Conservation (phyloP, 768 basidiomycete genomes). For the Exsudoporus frostii region DNA sequence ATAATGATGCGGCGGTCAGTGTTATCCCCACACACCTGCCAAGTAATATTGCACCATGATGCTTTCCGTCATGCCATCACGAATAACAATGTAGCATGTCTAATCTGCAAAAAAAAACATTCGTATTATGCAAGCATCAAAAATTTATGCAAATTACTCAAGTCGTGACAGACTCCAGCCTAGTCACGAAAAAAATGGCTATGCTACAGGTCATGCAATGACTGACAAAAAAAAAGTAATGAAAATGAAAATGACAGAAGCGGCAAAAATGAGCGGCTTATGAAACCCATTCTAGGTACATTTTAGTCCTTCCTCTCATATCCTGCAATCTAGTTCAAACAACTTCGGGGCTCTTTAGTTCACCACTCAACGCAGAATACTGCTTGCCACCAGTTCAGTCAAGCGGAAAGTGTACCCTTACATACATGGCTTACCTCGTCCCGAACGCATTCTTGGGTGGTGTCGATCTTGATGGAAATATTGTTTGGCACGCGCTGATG, state of each 20-base stretch:
- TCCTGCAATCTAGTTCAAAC: conserved; percentile 6
- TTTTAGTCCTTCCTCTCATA: not conserved
- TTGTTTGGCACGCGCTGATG: conserved; percentile 38
- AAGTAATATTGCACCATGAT: no score
- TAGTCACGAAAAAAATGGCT: conserved; percentile 7
- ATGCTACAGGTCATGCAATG: conserved; percentile 15
- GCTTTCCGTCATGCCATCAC: no score
- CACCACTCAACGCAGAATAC: conserved; percentile 19
- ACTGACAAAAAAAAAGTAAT: conserved; percentile 2
- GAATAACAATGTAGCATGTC: no score
- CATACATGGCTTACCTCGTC: conserved; percentile 33
- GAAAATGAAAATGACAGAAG: not conserved
- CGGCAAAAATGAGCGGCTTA: conserved; percentile 3
- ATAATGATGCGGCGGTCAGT: no score
- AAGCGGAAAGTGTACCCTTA: not conserved
- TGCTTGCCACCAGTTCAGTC: conserved; percentile 7
- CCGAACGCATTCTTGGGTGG: conserved; percentile 51
- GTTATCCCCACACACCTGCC: no score
- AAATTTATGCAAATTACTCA: conserved; percentile 2
- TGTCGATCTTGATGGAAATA: conserved; percentile 68
- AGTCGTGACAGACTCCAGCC: conserved; percentile 15
- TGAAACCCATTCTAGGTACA: not conserved
- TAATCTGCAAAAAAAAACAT: not conserved
- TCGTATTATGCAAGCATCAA: not conserved
- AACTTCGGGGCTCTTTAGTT: conserved; percentile 20